Evolutionary conservation across 306 rosid species (phyloP).

Genomic region (Corylus americana): DNA sequence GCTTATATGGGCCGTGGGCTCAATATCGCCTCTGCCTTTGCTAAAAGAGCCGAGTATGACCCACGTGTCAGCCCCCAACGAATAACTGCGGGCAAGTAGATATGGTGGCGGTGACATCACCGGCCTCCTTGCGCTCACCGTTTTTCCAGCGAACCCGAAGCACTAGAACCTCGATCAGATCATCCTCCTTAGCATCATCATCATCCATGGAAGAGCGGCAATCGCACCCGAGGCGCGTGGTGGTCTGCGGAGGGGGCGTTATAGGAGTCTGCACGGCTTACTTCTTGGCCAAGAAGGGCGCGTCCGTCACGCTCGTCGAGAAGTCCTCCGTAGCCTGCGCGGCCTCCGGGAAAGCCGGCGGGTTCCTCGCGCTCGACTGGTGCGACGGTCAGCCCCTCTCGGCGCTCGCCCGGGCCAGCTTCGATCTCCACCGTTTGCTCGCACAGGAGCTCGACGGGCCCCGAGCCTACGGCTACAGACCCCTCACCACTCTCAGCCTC

Average conservation of each 20-base stretch:
- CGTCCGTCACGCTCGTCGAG: conserved; percentile 77
- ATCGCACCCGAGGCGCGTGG: conserved; percentile 37
- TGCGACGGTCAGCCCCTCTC: conserved; percentile 73
- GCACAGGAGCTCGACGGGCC: conserved; percentile 68
- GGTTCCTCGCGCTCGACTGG: conserved; percentile 95
- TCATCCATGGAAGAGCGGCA: conserved; percentile 44
- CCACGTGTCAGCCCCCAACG: conserved; percentile 3
- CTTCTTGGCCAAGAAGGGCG: conserved; percentile 77
- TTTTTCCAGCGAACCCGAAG: conserved; percentile 28
- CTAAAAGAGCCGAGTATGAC: no score
- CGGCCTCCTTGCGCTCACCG: conserved; percentile 7
- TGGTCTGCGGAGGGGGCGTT: conserved; percentile 89
- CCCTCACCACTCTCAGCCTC: conserved; percentile 70
- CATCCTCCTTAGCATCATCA: conserved; percentile 23
- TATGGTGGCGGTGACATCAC: conserved; percentile 18
- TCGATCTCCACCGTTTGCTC: conserved; percentile 80
- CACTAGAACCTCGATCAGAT: conserved; percentile 7
- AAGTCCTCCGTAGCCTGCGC: conserved; percentile 81
- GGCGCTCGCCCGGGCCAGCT: conserved; percentile 74
- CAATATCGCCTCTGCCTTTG: background rate
- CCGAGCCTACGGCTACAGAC: conserved; percentile 75
- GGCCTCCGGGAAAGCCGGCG: conserved; percentile 92
- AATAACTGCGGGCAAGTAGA: background rate
- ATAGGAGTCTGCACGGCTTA: conserved; percentile 84
- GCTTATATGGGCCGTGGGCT: background rate